Conservation (phyloP, 768 basidiomycete genomes). For the Cystobasidium onofrii region DNA sequence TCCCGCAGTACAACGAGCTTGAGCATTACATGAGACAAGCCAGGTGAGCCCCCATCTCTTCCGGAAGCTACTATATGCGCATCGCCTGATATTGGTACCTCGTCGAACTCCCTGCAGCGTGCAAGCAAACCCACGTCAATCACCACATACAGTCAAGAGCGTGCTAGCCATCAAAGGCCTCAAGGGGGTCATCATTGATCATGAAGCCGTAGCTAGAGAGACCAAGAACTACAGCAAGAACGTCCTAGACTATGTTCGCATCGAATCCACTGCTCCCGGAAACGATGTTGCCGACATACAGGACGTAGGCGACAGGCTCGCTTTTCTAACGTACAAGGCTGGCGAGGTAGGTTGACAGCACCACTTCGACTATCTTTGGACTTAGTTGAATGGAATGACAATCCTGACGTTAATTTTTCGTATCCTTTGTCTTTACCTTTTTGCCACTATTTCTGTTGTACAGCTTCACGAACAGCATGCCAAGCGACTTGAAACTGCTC, state of each 20-base stretch:
- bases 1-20: conserved; percentile 23
- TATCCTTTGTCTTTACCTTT: not conserved
- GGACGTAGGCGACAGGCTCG: conserved; percentile 36
- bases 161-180: conserved; percentile 36
- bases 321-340: conserved; percentile 32
- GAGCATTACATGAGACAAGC: conserved; percentile 19
- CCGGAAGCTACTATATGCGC: not conserved
- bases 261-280: not conserved
- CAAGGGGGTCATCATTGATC: conserved; percentile 20
- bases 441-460: not conserved
- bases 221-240: conserved; percentile 31
- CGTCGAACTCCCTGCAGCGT: not conserved
- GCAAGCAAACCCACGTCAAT: conserved; percentile 5
- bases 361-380: too few species aligned
- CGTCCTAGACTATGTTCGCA: conserved; percentile 23
- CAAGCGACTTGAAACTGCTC: conserved; percentile 28
- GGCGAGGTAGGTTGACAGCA: conserved; percentile 23
- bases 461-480: conserved; percentile 30
- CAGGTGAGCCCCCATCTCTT: not conserved
- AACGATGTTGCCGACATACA: conserved; percentile 33
- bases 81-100: not conserved
- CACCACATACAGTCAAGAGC: conserved; percentile 25
- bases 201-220: conserved; percentile 31
- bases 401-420: not conserved
- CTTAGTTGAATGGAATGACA: too few species aligned